Evolutionary conservation across 2,329 filamentous ascomycete species (phyloP).

Genomic region (Macrophomina pseudophaseolina): DNA sequence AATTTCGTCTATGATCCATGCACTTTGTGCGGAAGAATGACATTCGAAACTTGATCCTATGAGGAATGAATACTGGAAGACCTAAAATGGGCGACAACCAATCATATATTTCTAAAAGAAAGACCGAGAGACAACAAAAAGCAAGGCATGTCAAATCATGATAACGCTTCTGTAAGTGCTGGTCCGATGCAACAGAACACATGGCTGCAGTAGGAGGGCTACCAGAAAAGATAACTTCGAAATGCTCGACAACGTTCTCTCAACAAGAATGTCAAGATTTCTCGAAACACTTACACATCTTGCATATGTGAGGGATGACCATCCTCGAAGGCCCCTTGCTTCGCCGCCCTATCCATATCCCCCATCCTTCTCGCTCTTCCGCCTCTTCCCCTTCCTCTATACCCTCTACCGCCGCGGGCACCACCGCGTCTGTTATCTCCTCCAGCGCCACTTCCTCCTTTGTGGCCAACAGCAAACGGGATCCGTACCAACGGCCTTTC

Average conservation of each 20-base stretch:
- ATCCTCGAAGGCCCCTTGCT: background rate
- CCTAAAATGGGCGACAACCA: background rate
- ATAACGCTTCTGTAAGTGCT: background rate
- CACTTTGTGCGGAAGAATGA: background rate
- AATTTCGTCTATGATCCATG: background rate
- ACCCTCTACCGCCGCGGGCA: conserved; percentile 33
- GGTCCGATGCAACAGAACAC: background rate
- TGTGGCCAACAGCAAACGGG: conserved; percentile 62
- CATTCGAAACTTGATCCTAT: background rate
- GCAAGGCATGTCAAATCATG: background rate
- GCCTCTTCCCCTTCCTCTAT: conserved; percentile 28
- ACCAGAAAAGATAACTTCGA: background rate
- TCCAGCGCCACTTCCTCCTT: conserved; percentile 43
- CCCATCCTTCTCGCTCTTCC: conserved; percentile 28
- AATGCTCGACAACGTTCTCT: background rate
- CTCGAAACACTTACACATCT: background rate
- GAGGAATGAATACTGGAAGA: background rate
- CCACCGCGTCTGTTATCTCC: conserved; percentile 31
- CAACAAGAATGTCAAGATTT: background rate
- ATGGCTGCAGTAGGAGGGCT: background rate
- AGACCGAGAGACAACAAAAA: background rate
- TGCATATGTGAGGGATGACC: background rate
- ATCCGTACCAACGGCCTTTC: conserved; percentile 70
- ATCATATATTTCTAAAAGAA: background rate
- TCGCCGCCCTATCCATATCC: conserved; percentile 27